These are phyloP conservation scores for Thermothelomyces thermophilus DNA, from an alignment of 2,329 filamentous ascomycete genomes.

Conservation along the genomic window DNA sequence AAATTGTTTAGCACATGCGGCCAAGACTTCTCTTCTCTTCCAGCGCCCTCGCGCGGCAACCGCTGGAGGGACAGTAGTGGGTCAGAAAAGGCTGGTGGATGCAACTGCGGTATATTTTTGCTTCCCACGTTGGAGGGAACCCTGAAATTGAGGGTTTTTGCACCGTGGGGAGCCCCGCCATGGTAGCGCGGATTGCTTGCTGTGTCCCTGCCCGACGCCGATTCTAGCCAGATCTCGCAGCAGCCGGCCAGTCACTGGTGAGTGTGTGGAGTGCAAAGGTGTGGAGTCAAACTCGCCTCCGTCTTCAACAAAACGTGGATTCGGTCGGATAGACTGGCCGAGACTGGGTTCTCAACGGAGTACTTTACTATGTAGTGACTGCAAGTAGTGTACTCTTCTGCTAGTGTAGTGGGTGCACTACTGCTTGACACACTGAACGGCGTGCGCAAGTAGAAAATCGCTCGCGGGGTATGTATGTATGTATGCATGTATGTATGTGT, in stretches of 20 bases:
- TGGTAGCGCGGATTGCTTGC: not conserved
- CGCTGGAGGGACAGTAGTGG: not conserved
- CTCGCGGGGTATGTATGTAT: too few species aligned
- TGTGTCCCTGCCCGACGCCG: slow-evolving; percentile 20
- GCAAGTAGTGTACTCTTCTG: too few species aligned
- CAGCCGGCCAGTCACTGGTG: not conserved
- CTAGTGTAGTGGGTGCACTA: too few species aligned
- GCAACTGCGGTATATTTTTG: slow-evolving; percentile 21
- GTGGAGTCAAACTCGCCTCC: too few species aligned
- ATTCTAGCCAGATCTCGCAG: slow-evolving; percentile 13
- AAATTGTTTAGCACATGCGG: slow-evolving; percentile 9
- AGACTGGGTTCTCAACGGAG: too few species aligned
- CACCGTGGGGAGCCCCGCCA: slow-evolving; percentile 10
- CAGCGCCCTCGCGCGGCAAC: not conserved
- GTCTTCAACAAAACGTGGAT: too few species aligned
- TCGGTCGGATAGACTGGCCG: too few species aligned
- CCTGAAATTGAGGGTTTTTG: slow-evolving; percentile 3
- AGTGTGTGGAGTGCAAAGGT: too few species aligned
- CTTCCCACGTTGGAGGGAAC: slow-evolving; percentile 2
- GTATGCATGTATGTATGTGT: too few species aligned
- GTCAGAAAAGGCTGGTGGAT: slow-evolving; percentile 6
- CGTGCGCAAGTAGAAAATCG: too few species aligned
- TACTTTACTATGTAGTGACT: too few species aligned
- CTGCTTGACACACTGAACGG: too few species aligned
- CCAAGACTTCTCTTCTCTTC: not conserved